These are phyloP conservation scores for Ustilago tritici DNA, from an alignment of 1,284 basidiomycete species.

Conservation along the genomic window DNA sequence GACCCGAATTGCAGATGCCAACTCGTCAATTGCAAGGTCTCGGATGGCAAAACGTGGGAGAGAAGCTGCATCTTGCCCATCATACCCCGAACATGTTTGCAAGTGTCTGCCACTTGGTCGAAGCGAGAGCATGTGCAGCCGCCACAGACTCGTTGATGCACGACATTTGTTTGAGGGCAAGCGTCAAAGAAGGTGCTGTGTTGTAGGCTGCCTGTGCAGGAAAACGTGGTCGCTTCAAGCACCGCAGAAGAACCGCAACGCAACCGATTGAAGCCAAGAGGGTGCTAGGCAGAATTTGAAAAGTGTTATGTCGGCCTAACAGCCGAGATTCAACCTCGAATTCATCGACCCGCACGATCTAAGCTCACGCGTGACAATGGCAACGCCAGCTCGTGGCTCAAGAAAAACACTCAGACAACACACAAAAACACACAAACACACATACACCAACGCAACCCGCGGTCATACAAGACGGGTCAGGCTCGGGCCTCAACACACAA, in stretches of 20 bases:
- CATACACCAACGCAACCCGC: neutral
- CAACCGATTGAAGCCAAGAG: neutral
- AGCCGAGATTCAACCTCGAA: neutral
- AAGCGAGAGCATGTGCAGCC: neutral
- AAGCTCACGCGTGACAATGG: neutral
- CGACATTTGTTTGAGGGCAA: neutral
- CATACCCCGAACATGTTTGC: no score
- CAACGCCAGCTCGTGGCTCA: constrained; percentile 5
- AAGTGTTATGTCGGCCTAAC: neutral
- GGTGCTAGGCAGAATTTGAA: neutral
- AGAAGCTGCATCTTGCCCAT: neutral
- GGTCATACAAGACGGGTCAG: neutral
- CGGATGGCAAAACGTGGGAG: neutral
- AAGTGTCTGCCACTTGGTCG: no score
- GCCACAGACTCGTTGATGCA: neutral
- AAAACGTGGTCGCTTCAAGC: neutral
- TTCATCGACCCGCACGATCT: neutral
- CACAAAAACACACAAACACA: neutral
- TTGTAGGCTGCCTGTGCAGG: neutral
- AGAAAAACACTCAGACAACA: constrained; percentile 1
- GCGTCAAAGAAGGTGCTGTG: neutral
- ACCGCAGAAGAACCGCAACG: neutral
- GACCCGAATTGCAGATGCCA: constrained; percentile 1
- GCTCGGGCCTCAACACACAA: neutral
- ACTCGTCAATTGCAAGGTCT: no score